phyloP scores from a whole-genome alignment of 495 filamentous ascomycete species.

The Achaetomiella virescens region DNA sequence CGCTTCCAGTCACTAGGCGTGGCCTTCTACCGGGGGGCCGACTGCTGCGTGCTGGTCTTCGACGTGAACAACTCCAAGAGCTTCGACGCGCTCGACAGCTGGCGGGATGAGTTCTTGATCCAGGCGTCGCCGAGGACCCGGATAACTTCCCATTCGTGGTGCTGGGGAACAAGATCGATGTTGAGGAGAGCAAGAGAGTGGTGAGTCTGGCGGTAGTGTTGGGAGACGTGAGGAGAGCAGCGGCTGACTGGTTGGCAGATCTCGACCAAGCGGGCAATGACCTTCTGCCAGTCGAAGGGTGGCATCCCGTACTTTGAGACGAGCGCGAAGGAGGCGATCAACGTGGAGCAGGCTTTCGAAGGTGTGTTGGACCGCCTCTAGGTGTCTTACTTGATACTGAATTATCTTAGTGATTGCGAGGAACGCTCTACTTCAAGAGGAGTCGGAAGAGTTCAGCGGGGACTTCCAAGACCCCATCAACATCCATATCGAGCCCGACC shows the following conservation, averaged over 20 bases:
- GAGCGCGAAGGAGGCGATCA: constrained; percentile 96
- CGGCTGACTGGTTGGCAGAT: constrained; percentile 48
- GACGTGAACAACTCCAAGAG: constrained; percentile 99
- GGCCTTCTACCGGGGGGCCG: constrained; percentile 95
- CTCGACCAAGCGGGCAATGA: constrained; percentile 88
- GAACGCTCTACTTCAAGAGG: constrained; percentile 92
- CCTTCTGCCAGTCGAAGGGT: constrained; percentile 95
- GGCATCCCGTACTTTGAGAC: constrained; percentile 99
- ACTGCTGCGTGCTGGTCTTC: constrained; percentile 97
- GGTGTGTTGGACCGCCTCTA: constrained; percentile 44
- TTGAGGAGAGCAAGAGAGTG: constrained; percentile 94
- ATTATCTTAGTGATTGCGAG: constrained; percentile 77
- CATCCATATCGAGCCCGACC: constrained; percentile 87
- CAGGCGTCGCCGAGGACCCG: constrained; percentile 94
- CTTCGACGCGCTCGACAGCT: constrained; percentile 96
- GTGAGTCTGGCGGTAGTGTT: constrained; percentile 34
- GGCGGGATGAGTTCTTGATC: constrained; percentile 97
- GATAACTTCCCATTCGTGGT: constrained; percentile 98
- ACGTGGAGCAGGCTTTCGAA: constrained; percentile 98
- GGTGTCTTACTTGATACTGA: constrained; percentile 13
- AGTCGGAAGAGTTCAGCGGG: constrained; percentile 84
- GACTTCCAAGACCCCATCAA: constrained; percentile 97
- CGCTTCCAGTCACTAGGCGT: constrained; percentile 96
- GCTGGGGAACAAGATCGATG: constrained; percentile 98
- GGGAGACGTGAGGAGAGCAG: neutral